Evolutionary conservation across 371 early-diverging fungal genomes (phyloP), one percentile per base, ranked within the genome.

Genomic region (Sporodiniella umbellata): DNA sequence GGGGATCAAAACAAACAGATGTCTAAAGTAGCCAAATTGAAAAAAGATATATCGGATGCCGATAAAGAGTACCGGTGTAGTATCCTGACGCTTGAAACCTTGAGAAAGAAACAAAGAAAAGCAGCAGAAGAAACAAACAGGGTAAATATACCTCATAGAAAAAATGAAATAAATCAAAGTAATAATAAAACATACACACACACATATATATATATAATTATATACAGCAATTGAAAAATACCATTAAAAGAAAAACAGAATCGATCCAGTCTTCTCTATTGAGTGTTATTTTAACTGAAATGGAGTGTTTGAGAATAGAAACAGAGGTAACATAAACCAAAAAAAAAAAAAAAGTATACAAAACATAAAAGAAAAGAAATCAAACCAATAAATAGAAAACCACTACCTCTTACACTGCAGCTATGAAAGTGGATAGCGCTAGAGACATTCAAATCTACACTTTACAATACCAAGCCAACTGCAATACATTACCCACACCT

Each of bases 41-140:
- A 70, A 45, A 77, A 77, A 18, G 83, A 83, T 44, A 78, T 83
- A 46, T 58, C 67, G 15, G 78, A 78, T 28, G 74, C 79, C 33
- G 83, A 81, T 71, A 68, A 19, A 30, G 80, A 80, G 42, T 83
- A 83, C 51, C 65, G 80, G 50, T 68, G 66, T 48, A 75, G 78
- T 53, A 72, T 83, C 42, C 56, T 78, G 4, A 35, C 37, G 0
- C 50, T 83, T 19, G 83, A 83, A 46, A 54, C 47, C 7, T 67
- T 71, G 33, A 64, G 83, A 40, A 62, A 70, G 25, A 66, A 69
- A 28, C 83, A 79, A 33, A 63, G 64, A 8, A 60, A 66, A 11
- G 48, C 55, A 10, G 64, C 62, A 2, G 71, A 69, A 2, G 48
- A 48, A 26, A 65, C 74, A 4, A 66, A 64, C 40, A 64, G 65